These are phyloP conservation scores for Candida montana DNA, from an alignment of 805 yeast genomes.

Conservation along the genomic window DNA sequence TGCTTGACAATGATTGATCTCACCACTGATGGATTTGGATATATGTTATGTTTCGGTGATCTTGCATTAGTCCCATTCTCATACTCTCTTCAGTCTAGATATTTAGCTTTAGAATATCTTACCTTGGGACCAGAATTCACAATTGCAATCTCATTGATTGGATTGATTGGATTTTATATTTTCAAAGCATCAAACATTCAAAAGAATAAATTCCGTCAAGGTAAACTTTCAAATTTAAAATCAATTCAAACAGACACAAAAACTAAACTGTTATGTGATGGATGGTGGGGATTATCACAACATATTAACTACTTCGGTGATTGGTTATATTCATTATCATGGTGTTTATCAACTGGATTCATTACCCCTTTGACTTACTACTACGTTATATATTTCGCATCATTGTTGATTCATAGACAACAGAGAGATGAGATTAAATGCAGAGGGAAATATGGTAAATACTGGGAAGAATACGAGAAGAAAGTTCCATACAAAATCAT, in stretches of 20 bases:
- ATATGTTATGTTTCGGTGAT: constrained; percentile 94
- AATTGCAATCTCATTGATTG: constrained; percentile 40
- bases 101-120: constrained; percentile 58
- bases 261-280: constrained; percentile 75
- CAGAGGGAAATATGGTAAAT: constrained; percentile 73
- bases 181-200: constrained; percentile 83
- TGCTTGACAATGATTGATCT: constrained; percentile 91
- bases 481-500: constrained; percentile 85
- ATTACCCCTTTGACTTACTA: constrained; percentile 81
- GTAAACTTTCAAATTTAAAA: constrained; percentile 62
- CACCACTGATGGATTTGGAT: constrained; percentile 95
- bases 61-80: constrained; percentile 89
- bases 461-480: constrained; percentile 79
- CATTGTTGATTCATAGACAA: constrained; percentile 82
- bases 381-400: constrained; percentile 77
- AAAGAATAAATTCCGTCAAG: constrained; percentile 77
- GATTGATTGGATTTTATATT: constrained; percentile 65
- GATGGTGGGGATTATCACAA: constrained; percentile 95
- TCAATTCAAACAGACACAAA: constrained; percentile 72
- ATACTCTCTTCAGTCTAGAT: constrained; percentile 82
- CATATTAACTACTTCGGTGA: constrained; percentile 96
- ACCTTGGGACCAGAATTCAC: constrained; percentile 40
- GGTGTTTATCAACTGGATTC: constrained; percentile 89
- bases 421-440: constrained; percentile 90
- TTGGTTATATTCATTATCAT: constrained; percentile 84